phyloP scores from a whole-genome alignment of 176 grass and related monocot genomes.

The Carex cristatella region DNA sequence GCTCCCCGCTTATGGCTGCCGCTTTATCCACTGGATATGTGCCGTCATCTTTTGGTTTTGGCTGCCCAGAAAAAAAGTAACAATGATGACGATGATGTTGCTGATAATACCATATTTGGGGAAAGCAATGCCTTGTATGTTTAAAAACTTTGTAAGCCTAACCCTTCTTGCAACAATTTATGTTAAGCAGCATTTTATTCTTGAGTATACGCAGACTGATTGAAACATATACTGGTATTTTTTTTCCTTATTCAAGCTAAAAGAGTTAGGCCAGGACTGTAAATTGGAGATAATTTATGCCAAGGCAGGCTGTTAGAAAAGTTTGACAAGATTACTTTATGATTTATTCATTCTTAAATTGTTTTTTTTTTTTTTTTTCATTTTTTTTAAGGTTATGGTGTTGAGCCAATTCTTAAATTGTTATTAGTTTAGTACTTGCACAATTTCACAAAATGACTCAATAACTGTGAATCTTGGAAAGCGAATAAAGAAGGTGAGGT shows the following conservation, averaged over 20 bases:
- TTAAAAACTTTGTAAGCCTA: neutral
- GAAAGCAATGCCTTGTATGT: neutral
- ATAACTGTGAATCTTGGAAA: neutral
- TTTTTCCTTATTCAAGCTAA: neutral
- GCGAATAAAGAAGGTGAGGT: neutral
- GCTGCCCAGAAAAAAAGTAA: constrained; percentile 30
- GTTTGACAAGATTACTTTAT: neutral
- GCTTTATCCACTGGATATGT: constrained; percentile 53
- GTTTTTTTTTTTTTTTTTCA: neutral
- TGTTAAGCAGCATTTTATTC: neutral
- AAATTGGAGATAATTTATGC: neutral
- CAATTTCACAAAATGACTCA: neutral
- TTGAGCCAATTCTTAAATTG: neutral
- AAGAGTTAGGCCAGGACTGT: neutral
- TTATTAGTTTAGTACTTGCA: neutral
- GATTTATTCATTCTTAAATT: neutral
- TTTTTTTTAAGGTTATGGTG: neutral
- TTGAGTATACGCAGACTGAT: neutral
- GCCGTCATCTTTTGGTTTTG: constrained; percentile 52
- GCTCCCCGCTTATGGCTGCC: constrained; percentile 53
- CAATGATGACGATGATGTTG: neutral
- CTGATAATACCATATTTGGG: neutral
- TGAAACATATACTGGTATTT: neutral
- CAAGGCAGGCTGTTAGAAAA: neutral
- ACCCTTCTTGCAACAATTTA: neutral